Percentiles rank a stretch among this genome's conserved stretches.
Evolutionary conservation across 495 filamentous ascomycete genomes (phyloP).

Genomic region (Coniosporium apollinis): DNA sequence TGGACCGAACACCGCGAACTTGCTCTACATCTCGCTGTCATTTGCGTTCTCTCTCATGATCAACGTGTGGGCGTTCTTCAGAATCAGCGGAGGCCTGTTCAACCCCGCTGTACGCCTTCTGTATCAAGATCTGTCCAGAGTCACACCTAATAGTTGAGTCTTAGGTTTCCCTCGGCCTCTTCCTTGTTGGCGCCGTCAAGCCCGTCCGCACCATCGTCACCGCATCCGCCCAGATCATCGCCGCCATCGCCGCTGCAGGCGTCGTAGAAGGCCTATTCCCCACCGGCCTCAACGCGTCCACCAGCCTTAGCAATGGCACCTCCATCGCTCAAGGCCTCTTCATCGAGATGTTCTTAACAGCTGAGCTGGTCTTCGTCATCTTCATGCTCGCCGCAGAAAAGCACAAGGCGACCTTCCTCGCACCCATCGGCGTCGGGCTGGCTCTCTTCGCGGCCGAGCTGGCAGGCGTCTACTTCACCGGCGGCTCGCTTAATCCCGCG

Average conservation of each 20-base stretch:
- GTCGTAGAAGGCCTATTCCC: conserved; percentile 48
- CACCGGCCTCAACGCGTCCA: conserved; percentile 39
- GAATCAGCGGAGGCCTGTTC: conserved; percentile 63
- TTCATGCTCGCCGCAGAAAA: conserved; percentile 77
- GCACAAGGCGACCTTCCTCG: conserved; percentile 61
- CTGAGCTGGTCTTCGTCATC: conserved; percentile 59
- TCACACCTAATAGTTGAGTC: background rate
- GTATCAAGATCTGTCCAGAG: background rate
- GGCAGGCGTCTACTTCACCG: conserved; percentile 49
- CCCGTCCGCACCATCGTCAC: conserved; percentile 33
- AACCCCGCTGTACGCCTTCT: conserved; percentile 48
- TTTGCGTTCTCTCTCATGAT: conserved; percentile 65
- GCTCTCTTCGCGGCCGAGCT: conserved; percentile 47
- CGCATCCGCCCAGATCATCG: conserved; percentile 38
- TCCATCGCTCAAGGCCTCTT: conserved; percentile 50
- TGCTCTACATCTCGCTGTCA: conserved; percentile 55
- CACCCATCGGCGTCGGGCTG: conserved; percentile 67
- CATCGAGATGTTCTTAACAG: conserved; percentile 69
- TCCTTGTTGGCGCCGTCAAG: conserved; percentile 37
- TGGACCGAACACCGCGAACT: conserved; percentile 11
- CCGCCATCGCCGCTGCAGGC: conserved; percentile 41
- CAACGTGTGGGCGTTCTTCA: conserved; percentile 70
- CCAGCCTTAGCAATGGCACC: conserved; percentile 38
- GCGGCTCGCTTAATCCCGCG: conserved; percentile 57
- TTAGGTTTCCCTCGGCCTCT: conserved; percentile 36